Percentiles rank a stretch among this genome's conserved stretches.
Evolutionary conservation across 75 land plant genomes (phyloP).

Genomic region (Cupressus sempervirens): DNA sequence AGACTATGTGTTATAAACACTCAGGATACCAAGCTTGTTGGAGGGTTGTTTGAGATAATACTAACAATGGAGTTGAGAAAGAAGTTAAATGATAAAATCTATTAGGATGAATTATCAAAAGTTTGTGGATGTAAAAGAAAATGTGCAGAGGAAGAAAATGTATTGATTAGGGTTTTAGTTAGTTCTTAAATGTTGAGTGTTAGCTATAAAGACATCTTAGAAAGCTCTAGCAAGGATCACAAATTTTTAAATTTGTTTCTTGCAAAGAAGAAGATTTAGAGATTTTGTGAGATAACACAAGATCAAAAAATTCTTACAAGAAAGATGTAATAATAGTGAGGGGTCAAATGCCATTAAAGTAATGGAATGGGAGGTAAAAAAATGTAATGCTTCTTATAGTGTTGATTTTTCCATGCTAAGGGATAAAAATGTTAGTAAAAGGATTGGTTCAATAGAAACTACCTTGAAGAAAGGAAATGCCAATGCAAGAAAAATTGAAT

Average conservation of each 20-base stretch:
- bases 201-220: constrained; percentile 4
- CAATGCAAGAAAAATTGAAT: not conserved
- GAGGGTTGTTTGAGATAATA: not conserved
- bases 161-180: not conserved
- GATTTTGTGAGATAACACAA: not conserved
- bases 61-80: not conserved
- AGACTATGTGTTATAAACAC: not conserved
- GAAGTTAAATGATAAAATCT: not conserved
- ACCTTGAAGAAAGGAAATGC: not conserved
- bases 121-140: not conserved
- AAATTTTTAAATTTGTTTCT: constrained; percentile 1
- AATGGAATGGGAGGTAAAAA: not conserved
- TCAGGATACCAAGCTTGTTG: not conserved
- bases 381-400: not conserved
- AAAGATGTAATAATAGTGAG: not conserved
- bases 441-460: not conserved
- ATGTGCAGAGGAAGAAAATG: not conserved
- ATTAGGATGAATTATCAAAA: not conserved
- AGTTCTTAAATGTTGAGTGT: not conserved
- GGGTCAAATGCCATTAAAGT: not conserved
- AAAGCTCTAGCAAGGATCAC: not conserved
- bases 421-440: not conserved
- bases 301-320: not conserved
- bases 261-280: not conserved
- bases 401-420: constrained; percentile 2